Conservation (phyloP, 1,284 basidiomycete genomes). For the Tylopilus orsonianus region DNA sequence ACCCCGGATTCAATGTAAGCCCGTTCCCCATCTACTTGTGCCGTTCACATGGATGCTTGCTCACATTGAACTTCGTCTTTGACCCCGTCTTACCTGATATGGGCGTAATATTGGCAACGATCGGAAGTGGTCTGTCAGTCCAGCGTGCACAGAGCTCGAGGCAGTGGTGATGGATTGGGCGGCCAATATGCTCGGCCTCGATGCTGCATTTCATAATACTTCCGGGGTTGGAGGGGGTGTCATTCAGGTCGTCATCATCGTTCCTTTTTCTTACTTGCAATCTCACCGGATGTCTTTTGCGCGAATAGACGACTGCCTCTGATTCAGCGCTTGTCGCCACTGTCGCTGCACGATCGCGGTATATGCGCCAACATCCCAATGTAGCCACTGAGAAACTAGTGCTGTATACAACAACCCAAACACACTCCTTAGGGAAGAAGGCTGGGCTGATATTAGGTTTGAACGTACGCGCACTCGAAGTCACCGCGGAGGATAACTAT, state of each 20-base stretch:
- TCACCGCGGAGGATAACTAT: slow-evolving; percentile 66
- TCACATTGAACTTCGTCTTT: no score
- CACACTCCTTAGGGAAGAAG: slow-evolving; percentile 85
- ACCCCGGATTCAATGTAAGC: slow-evolving; percentile 88
- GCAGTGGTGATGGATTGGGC: slow-evolving; percentile 91
- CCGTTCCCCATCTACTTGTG: not conserved
- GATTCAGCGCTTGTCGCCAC: slow-evolving; percentile 80
- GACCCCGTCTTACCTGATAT: not conserved
- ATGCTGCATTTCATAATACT: slow-evolving; percentile 60
- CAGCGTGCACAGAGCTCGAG: slow-evolving; percentile 91
- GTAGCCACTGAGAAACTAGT: slow-evolving; percentile 64
- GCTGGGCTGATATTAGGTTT: slow-evolving; percentile 84
- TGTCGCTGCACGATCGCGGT: slow-evolving; percentile 77
- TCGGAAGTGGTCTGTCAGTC: slow-evolving; percentile 77
- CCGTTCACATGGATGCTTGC: not conserved
- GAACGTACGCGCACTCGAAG: slow-evolving; percentile 71
- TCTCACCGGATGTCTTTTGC: not conserved
- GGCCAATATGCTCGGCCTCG: slow-evolving; percentile 80
- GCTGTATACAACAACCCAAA: slow-evolving; percentile 90
- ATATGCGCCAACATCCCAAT: slow-evolving; percentile 48
- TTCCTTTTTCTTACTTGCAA: not conserved
- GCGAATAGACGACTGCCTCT: slow-evolving; percentile 75
- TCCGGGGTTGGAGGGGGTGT: slow-evolving; percentile 79
- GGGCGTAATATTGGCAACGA: not conserved
- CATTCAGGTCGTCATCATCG: slow-evolving; percentile 59